Conservation (phyloP, 495 filamentous ascomycete species). For the Neurospora sp. region DNA sequence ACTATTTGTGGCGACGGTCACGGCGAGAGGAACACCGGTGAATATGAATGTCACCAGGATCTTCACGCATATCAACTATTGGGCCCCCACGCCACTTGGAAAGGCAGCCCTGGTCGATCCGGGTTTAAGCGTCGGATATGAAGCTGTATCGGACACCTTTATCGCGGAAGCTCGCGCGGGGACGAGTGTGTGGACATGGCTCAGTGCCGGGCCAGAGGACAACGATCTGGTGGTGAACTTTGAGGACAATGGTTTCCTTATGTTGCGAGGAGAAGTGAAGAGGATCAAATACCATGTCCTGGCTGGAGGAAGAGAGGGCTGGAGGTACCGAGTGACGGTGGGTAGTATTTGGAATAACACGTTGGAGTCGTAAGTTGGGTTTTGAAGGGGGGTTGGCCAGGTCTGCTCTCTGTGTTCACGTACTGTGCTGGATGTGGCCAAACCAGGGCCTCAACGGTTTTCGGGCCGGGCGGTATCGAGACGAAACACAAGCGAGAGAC, state of each 20-base stretch:
- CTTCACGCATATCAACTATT: constrained; percentile 48
- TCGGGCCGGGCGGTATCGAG: background rate
- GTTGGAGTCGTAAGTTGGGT: constrained; percentile 13
- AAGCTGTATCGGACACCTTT: constrained; percentile 32
- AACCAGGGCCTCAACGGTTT: background rate
- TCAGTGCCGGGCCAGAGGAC: constrained; percentile 40
- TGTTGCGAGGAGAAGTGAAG: constrained; percentile 42
- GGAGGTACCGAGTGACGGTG: constrained; percentile 46
- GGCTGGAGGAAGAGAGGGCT: constrained; percentile 37
- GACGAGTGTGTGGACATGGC: constrained; percentile 58
- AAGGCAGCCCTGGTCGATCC: constrained; percentile 49
- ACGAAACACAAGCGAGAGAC: background rate
- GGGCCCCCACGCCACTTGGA: constrained; percentile 42
- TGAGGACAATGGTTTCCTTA: constrained; percentile 49
- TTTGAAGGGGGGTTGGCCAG: background rate
- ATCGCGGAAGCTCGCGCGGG: constrained; percentile 47
- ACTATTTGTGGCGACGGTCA: constrained; percentile 46
- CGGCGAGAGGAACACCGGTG: constrained; percentile 41
- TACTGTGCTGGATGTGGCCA: background rate
- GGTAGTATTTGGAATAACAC: constrained; percentile 59
- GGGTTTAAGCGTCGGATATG: constrained; percentile 35
- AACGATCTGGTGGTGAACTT: constrained; percentile 49
- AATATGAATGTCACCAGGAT: constrained; percentile 38
- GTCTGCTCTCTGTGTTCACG: background rate
- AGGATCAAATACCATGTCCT: constrained; percentile 40